Base-by-base conservation (phyloP, 225 moss, liverwort and hornwort genomes). In the Sphagnum tenellum region DNA sequence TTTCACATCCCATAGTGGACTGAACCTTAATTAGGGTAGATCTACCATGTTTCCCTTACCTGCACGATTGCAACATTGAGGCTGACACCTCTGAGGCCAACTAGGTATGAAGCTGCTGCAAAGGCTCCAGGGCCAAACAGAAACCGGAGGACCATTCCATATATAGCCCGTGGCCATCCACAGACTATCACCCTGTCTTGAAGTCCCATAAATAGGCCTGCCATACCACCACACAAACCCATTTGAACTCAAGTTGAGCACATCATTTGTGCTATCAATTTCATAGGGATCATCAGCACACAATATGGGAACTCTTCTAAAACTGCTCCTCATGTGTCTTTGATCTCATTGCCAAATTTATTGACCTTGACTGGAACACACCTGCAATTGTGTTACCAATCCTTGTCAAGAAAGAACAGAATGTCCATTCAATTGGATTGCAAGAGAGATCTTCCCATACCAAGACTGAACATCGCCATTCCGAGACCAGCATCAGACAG, bases 381-480 rank as follows among this genome's bases (percentile, higher is more conserved):
- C 29, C 29, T 29, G 29, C 29, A 29, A 29, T 29, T 29, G 29
- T 29, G 29, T 29, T 29, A 29, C 29, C 29, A 29, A 29, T 29
- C 29, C 29, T 29, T 29, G 29, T 29, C 29, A 29, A 29, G 29
- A 29, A 29, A 29, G 29, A 29, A 29, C 29, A 29, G 29, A 29
- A 29, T 29, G 29, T 0, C 29, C 29, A 29, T 29, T 29, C 29
- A 29, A 29, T 29, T 29, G 29, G 29, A 29, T 29, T 29, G 29
- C 29, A 29, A 29, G 29, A 29, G 29, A 29, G 29, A 29, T 29
- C 29, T 29, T 29, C 49, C 59, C 86, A 73, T 70, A 96, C 96
- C 96, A 12, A 98, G 92, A 78, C 96, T 93, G 67, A 98, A 98
- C 92, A 92, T 92, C 10, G 96, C 96, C 96, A 98, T 98, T 53